These are phyloP conservation scores for Omphalea diandra DNA, from an alignment of 441 rosid species.

Conservation along the genomic window DNA sequence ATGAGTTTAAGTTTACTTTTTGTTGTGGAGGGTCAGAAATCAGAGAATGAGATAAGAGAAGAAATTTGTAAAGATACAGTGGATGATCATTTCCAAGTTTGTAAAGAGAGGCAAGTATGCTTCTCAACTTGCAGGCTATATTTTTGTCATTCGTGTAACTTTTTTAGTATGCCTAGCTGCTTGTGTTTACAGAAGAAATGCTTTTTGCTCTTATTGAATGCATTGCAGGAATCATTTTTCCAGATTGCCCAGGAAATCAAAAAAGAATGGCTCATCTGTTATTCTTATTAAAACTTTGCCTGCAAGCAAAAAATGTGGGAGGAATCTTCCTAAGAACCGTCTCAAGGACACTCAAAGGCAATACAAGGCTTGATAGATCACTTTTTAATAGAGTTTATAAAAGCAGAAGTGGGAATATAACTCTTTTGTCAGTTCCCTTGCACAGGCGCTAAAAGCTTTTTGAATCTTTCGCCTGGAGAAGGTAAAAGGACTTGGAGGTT, in stretches of 20 bases:
- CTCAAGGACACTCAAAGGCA: conserved; percentile 22
- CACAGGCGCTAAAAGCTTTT: not conserved
- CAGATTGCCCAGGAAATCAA: conserved; percentile 46
- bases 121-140: not conserved
- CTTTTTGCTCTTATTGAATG: conserved; percentile 11
- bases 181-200: not conserved
- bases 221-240: conserved; percentile 29
- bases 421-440: not conserved
- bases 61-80: conserved; percentile 25
- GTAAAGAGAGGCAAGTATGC: conserved; percentile 44
- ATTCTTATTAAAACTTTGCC: conserved; percentile 41
- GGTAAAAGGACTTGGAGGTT: not conserved
- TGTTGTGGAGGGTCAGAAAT: conserved; percentile 30
- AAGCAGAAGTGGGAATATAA: conserved; percentile 7
- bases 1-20: conserved; percentile 11
- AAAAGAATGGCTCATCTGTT: conserved; percentile 44
- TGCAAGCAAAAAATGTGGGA: conserved; percentile 39
- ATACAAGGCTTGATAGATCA: conserved; percentile 16
- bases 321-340: conserved; percentile 21
- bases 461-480: not conserved
- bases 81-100: conserved; percentile 32
- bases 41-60: conserved; percentile 23
- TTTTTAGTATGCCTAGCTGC: not conserved
- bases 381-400: not conserved
- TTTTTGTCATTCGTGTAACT: not conserved